These are phyloP conservation scores for Avicennia marina DNA, from an alignment of 257 asterid genomes.

Conservation along the genomic window DNA sequence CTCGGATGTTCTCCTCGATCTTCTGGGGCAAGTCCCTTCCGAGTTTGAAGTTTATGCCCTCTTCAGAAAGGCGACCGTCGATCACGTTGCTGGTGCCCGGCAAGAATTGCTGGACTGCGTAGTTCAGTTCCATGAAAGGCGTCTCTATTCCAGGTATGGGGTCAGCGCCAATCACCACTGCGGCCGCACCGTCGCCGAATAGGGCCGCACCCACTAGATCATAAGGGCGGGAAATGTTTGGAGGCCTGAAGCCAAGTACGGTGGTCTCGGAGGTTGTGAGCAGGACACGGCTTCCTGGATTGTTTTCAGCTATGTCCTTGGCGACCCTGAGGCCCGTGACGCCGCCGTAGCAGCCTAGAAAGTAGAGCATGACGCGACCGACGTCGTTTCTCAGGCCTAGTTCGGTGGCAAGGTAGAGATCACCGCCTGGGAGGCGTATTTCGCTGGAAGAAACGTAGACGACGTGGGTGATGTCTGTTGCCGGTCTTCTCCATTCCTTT, in stretches of 20 bases:
- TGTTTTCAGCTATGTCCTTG: conserved; percentile 91
- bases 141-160: conserved; percentile 43
- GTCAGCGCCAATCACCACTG: conserved; percentile 58
- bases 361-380: conserved; percentile 80
- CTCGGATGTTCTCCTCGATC: conserved; percentile 78
- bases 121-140: conserved; percentile 63
- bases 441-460: conserved; percentile 91
- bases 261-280: conserved; percentile 84
- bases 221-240: conserved; percentile 68
- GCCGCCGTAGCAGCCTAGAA: conserved; percentile 92
- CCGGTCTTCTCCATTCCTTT: conserved; percentile 62
- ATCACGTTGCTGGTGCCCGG: conserved; percentile 60
- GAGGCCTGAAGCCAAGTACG: conserved; percentile 83
- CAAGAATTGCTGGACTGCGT: conserved; percentile 69
- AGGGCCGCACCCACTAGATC: conserved; percentile 91
- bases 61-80: conserved; percentile 74
- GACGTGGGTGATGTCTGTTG: conserved; percentile 69
- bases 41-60: conserved; percentile 75
- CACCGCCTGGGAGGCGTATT: conserved; percentile 94
- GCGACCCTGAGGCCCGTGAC: conserved; percentile 90
- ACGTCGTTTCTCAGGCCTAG: conserved; percentile 65
- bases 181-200: conserved; percentile 89
- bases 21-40: conserved; percentile 79
- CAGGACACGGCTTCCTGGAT: conserved; percentile 81
- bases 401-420: conserved; percentile 65